A percentile compares a stretch with the other conserved stretches of the same genome.
phyloP scores from a whole-genome alignment of 179 eudicot genomes.

The Actinidia polygama region DNA sequence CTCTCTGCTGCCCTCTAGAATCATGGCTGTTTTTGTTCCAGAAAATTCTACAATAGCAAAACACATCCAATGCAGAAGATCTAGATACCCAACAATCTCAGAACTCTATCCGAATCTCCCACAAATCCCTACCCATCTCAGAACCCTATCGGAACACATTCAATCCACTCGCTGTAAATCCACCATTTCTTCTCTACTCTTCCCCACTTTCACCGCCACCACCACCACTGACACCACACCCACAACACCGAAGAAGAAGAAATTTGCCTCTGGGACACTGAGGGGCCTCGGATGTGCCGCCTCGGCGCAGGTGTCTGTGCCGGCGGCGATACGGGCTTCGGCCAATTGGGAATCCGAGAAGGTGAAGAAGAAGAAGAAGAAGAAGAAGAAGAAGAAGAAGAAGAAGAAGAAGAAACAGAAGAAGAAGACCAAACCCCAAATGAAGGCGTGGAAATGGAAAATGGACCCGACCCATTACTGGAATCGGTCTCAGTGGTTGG shows the following conservation, averaged over 20 bases:
- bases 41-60: slow-evolving; percentile 51
- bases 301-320: slow-evolving; percentile 72
- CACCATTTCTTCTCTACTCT: slow-evolving; percentile 72
- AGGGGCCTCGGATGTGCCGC: slow-evolving; percentile 86
- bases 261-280: slow-evolving; percentile 43
- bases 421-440: slow-evolving; percentile 25
- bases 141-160: slow-evolving; percentile 26
- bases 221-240: neutral
- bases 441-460: slow-evolving; percentile 25
- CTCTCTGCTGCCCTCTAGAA: neutral
- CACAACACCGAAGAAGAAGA: slow-evolving; percentile 44
- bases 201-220: slow-evolving; percentile 46
- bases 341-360: slow-evolving; percentile 68
- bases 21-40: slow-evolving; percentile 35
- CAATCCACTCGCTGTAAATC: slow-evolving; percentile 67
- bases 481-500: slow-evolving; percentile 68
- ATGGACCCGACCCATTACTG: slow-evolving; percentile 1
- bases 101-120: slow-evolving; percentile 37
- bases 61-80: slow-evolving; percentile 39
- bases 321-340: slow-evolving; percentile 66
- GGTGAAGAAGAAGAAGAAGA: slow-evolving; percentile 44
- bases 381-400: slow-evolving; percentile 18
- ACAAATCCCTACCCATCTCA: slow-evolving; percentile 25
- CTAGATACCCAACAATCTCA: slow-evolving; percentile 25
- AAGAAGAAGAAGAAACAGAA: slow-evolving; percentile 39